Evolutionary conservation across 495 filamentous ascomycete genomes (phyloP), one percentile per base, ranked within the genome.

Genomic region (Podospora comata): DNA sequence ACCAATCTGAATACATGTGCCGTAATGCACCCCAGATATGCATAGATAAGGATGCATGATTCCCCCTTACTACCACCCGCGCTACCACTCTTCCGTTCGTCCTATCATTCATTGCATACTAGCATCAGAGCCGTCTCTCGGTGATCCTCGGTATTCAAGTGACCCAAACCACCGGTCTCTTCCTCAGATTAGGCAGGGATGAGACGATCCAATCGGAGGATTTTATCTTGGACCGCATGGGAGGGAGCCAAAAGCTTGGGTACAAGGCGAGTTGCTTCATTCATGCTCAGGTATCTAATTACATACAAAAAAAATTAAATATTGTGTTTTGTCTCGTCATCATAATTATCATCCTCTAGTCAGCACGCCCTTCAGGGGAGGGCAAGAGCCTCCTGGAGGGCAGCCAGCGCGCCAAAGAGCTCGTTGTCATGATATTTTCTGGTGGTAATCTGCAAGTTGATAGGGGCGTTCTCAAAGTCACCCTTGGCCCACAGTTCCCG

Each of bases 381-480:
- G 23, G 34, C 27, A 32, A 71, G 56, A 58, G 54, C 68, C 48
- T 64, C 65, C 68, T 71, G 59, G 16, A 71, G 13, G 61, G 28
- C 13, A 9, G 55, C 65, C 65, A 71, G 44, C 53, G 55, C 65
- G 27, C 53, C 65, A 65, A 71, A 71, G 20, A 71, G 39, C 16
- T 65, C 54, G 26, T 71, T 71, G 28, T 71, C 69, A 57, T 71
- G 62, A 56, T 68, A 68, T 60, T 68, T 67, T 44, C 69, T 60
- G 61, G 55, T 62, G 5, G 67, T 62, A 65, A 71, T 28, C 62
- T 71, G 69, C 65, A 71, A 28, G 32, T 48, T 27, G 32, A 71
- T 39, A 19, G 69, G 69, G n/a, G 69, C 69, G 27, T 57, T 65
- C 65, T 71, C 69, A 62, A 71, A 71, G 30, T 71, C 65, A 4